phyloP scores from a whole-genome alignment of 148 eudicot species.

The Hydrangea macrophylla region DNA sequence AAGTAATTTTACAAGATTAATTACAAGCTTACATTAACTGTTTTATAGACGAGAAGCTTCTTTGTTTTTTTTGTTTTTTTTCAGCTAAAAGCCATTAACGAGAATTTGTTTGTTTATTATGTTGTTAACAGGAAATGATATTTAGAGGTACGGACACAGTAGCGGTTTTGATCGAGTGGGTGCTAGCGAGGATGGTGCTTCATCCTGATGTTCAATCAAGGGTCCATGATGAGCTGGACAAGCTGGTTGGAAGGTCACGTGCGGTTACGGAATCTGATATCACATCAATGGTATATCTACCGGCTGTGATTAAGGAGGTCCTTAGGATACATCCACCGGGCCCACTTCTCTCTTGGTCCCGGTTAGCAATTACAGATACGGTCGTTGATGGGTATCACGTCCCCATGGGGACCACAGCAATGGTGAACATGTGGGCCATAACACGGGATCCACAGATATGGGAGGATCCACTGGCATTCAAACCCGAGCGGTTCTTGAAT shows the following conservation, averaged over 20 bases:
- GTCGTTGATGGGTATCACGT: constrained; percentile 52
- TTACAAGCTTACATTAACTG: neutral
- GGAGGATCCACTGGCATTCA: constrained; percentile 45
- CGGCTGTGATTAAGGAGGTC: constrained; percentile 66
- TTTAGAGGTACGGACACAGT: constrained; percentile 77
- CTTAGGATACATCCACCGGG: constrained; percentile 74
- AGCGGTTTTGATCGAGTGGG: constrained; percentile 71
- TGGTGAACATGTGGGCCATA: constrained; percentile 79
- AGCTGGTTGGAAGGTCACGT: constrained; percentile 46
- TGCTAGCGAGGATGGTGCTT: constrained; percentile 54
- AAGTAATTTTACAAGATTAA: too few species aligned
- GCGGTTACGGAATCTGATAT: constrained; percentile 42
- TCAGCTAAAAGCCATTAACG: too few species aligned
- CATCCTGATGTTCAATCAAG: constrained; percentile 56
- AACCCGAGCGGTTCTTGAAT: constrained; percentile 42
- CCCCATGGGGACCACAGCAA: constrained; percentile 68
- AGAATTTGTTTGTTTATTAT: neutral
- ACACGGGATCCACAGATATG: constrained; percentile 50
- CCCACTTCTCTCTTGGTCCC: constrained; percentile 76
- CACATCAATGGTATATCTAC: constrained; percentile 35
- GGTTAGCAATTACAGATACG: constrained; percentile 51
- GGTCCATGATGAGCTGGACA: constrained; percentile 57
- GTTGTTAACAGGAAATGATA: constrained; percentile 61
- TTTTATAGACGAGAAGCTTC: neutral
- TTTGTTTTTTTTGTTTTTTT: too few species aligned